A percentile compares a stretch with the other conserved stretches of the same genome.
Conservation (phyloP, 139 green algal species). For the Chlorella vulgaris region DNA sequence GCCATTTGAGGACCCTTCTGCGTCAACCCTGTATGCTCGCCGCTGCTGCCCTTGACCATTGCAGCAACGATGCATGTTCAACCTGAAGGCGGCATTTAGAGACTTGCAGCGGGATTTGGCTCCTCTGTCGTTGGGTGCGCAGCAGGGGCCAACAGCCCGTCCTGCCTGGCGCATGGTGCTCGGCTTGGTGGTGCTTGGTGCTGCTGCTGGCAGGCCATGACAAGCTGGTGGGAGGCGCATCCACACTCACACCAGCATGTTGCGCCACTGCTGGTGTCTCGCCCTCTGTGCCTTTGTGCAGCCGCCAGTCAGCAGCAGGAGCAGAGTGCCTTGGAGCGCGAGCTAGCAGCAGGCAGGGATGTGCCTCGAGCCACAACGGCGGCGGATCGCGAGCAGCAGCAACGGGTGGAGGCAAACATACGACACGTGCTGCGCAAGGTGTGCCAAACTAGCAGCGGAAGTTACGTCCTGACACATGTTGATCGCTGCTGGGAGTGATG, state of each 20-base stretch:
- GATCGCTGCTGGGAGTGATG: too few relatives aligned
- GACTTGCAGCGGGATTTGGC: constrained; percentile 60
- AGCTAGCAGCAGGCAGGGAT: constrained; percentile 19
- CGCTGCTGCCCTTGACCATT: background rate
- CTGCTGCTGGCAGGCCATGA: too few relatives aligned
- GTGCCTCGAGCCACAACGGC: background rate
- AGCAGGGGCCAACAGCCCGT: too few relatives aligned
- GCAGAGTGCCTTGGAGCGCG: constrained; percentile 22
- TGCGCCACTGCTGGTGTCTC: too few relatives aligned
- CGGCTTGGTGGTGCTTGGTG: background rate
- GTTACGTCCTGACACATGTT: background rate
- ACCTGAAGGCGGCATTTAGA: constrained; percentile 51
- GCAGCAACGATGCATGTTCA: constrained; percentile 58
- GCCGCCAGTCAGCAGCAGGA: background rate
- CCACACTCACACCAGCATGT: too few relatives aligned
- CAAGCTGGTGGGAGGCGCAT: too few relatives aligned
- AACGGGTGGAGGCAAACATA: constrained; percentile 28
- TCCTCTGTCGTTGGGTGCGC: constrained; percentile 38
- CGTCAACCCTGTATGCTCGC: too few relatives aligned
- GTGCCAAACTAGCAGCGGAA: background rate
- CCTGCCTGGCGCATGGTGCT: too few relatives aligned
- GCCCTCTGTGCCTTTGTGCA: too few relatives aligned
- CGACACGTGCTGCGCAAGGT: constrained; percentile 23
- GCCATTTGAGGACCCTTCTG: too few relatives aligned
- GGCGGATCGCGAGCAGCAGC: constrained; percentile 14